phyloP scores from a whole-genome alignment of 1,139 yeast genomes.

The Scheffersomyces parashehatae region DNA sequence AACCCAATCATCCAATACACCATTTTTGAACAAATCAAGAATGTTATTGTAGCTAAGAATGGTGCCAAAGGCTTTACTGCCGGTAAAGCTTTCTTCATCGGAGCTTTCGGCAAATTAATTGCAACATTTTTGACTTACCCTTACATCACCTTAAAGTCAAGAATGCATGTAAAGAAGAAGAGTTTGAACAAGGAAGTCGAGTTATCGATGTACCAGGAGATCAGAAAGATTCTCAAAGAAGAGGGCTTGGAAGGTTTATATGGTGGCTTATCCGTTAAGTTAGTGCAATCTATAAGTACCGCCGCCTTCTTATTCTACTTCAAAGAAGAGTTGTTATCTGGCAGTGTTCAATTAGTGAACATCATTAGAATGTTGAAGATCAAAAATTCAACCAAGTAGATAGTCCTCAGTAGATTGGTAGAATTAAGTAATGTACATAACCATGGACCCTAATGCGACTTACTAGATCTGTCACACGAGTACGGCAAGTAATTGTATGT shows the following conservation, averaged over 20 bases:
- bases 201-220: constrained; percentile 46
- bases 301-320: constrained; percentile 91
- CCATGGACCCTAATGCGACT: too few species aligned
- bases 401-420: too few species aligned
- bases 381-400: constrained; percentile 14
- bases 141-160: constrained; percentile 82
- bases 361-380: constrained; percentile 31
- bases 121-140: constrained; percentile 91
- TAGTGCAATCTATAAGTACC: constrained; percentile 79
- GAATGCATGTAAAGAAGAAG: constrained; percentile 70
- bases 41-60: constrained; percentile 55
- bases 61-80: constrained; percentile 53
- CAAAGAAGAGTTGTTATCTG: constrained; percentile 74
- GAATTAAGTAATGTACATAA: too few species aligned
- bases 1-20: constrained; percentile 94
- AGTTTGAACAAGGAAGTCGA: constrained; percentile 17
- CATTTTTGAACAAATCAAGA: constrained; percentile 82
- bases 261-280: constrained; percentile 77
- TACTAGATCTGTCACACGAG: too few species aligned
- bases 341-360: constrained; percentile 49
- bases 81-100: constrained; percentile 76
- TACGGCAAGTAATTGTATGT: too few species aligned
- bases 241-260: constrained; percentile 81
- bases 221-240: constrained; percentile 53
- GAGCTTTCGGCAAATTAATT: constrained; percentile 85